A percentile compares a stretch with the other conserved stretches of the same genome.
phyloP scores from a whole-genome alignment of 73 alveolate genomes.

The Tetrahymena elliotti region DNA sequence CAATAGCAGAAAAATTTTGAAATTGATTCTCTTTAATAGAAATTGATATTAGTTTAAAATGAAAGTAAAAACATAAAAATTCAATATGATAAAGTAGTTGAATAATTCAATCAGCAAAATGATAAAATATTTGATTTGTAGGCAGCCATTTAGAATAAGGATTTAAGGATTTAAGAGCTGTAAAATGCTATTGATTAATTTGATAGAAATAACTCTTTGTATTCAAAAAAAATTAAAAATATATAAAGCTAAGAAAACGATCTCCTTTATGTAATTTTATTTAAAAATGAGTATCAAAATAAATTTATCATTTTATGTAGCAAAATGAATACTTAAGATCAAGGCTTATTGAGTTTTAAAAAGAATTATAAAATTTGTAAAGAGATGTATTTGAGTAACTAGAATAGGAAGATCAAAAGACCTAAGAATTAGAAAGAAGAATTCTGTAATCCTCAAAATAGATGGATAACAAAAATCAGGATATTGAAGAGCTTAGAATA shows the following conservation, averaged over 20 bases:
- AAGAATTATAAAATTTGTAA: background rate
- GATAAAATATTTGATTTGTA: background rate
- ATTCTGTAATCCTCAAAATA: background rate
- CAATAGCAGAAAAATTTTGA: background rate
- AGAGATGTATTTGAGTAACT: background rate
- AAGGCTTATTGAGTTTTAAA: background rate
- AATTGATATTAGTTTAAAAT: background rate
- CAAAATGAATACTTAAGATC: background rate
- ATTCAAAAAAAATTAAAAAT: background rate
- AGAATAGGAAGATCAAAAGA: background rate
- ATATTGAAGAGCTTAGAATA: background rate
- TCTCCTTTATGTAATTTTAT: background rate
- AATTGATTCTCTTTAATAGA: background rate
- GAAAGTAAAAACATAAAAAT: background rate
- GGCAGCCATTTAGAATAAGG: background rate
- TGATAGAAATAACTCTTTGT: background rate
- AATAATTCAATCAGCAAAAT: background rate
- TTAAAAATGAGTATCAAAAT: background rate
- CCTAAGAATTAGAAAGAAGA: background rate
- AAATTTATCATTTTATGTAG: background rate
- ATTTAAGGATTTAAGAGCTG: background rate
- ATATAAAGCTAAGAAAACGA: background rate
- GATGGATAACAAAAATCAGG: background rate
- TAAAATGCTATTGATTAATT: background rate
- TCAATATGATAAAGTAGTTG: background rate